These are phyloP conservation scores for Neofusicoccum ribis DNA, from an alignment of 2,329 filamentous ascomycete species.

Conservation along the genomic window DNA sequence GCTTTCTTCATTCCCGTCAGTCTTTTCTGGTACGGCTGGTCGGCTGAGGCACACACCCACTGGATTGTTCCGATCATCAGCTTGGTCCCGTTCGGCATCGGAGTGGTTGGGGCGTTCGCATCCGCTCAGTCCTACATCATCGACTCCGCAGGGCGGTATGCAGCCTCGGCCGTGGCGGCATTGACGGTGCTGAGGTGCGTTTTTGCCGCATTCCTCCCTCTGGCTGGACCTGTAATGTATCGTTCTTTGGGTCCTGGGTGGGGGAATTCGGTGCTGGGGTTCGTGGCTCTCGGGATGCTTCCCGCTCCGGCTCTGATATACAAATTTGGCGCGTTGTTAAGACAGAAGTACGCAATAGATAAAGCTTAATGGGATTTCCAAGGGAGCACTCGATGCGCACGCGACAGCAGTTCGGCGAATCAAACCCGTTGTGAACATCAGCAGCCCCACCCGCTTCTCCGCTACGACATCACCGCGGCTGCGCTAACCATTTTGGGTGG, in stretches of 20 bases:
- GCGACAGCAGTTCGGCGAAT: background rate
- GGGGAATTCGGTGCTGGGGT: constrained; percentile 57
- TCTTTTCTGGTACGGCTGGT: constrained; percentile 44
- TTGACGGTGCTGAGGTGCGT: constrained; percentile 26
- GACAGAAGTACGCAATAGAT: background rate
- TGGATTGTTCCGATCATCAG: background rate
- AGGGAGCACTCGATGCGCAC: no score
- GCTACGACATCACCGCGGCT: background rate
- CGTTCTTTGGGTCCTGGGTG: constrained; percentile 24
- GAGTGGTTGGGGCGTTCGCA: background rate
- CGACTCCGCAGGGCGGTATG: constrained; percentile 34
- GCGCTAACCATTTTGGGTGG: background rate
- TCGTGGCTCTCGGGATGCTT: constrained; percentile 65
- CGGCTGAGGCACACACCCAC: background rate
- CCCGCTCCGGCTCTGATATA: constrained; percentile 72
- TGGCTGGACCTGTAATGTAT: constrained; percentile 26
- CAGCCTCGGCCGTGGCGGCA: constrained; percentile 38
- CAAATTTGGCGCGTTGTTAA: constrained; percentile 61
- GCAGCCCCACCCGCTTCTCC: background rate
- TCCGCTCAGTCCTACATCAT: constrained; percentile 33
- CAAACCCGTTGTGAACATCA: background rate
- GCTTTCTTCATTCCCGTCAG: constrained; percentile 34
- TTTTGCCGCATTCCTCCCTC: constrained; percentile 23
- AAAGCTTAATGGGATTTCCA: background rate
- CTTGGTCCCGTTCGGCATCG: no score